A percentile compares a stretch with the other conserved stretches of the same genome.
Conservation (phyloP, 2,329 filamentous ascomycete genomes). For the Fusarium veterinarium region DNA sequence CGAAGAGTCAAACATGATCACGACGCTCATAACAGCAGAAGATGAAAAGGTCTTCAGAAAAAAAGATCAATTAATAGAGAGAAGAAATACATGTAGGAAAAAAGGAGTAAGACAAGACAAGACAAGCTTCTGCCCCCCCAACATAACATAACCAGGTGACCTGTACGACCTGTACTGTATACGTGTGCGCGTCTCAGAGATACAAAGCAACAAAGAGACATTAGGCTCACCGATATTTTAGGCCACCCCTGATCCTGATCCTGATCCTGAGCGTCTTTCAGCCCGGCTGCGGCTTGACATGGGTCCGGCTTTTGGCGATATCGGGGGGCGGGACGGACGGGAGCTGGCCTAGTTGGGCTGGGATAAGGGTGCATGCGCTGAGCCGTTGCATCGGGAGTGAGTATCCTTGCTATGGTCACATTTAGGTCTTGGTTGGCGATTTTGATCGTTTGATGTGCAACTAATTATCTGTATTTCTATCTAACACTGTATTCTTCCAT, state of each 20-base stretch:
- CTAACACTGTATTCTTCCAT: background rate
- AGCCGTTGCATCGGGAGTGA: constrained; percentile 12
- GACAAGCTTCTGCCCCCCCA: background rate
- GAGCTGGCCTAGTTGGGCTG: background rate
- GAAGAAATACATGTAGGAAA: background rate
- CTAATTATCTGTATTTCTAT: background rate
- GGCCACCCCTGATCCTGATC: constrained; percentile 3
- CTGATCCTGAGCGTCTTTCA: constrained; percentile 8
- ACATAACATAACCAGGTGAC: background rate
- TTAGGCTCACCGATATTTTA: constrained; percentile 33
- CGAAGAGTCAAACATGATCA: constrained; percentile 15
- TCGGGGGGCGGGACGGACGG: constrained; percentile 29
- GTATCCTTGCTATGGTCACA: background rate
- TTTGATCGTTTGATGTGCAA: background rate
- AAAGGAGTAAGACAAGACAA: background rate
- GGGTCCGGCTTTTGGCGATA: constrained; percentile 29
- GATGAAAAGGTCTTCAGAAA: background rate
- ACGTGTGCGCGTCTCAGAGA: background rate
- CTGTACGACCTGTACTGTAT: constrained; percentile 7
- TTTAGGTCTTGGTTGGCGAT: background rate
- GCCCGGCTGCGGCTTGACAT: constrained; percentile 17
- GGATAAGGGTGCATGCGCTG: background rate
- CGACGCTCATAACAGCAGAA: background rate
- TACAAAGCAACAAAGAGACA: constrained; percentile 7
- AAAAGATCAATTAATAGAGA: background rate